A percentile compares a stretch with the other conserved stretches of the same genome.
Conservation (phyloP, 371 early-diverging fungal species). For the Chytridium lagenaria region DNA sequence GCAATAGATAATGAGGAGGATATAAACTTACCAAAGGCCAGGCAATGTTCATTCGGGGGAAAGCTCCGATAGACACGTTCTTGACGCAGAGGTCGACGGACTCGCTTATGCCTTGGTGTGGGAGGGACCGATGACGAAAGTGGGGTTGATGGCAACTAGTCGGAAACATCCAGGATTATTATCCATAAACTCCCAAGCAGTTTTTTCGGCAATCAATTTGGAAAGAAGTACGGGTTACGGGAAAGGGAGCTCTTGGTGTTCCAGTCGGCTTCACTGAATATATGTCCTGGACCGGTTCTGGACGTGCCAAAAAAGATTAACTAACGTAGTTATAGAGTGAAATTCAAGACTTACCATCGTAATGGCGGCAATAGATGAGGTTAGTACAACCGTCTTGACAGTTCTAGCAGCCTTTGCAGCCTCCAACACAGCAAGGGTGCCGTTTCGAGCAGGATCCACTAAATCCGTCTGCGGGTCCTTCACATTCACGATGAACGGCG, state of each 20-base stretch:
- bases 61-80: not conserved
- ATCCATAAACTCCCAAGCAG: conserved; percentile 45
- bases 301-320: too few species aligned
- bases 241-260: conserved; percentile 14
- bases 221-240: conserved; percentile 33
- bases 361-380: conserved; percentile 47
- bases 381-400: conserved; percentile 42
- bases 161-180: conserved; percentile 27
- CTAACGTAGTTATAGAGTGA: too few species aligned
- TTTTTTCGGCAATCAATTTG: conserved; percentile 41
- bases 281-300: conserved; percentile 21
- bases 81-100: conserved; percentile 21
- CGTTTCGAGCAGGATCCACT: conserved; percentile 47
- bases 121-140: conserved; percentile 34
- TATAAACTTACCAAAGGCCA: conserved; percentile 25
- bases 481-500: conserved; percentile 38
- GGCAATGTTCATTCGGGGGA: not conserved
- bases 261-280: conserved; percentile 29
- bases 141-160: conserved; percentile 33
- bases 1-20: too few species aligned
- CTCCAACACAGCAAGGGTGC: conserved; percentile 41
- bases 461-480: conserved; percentile 35
- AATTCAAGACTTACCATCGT: conserved; percentile 3
- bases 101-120: conserved; percentile 17
- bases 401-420: conserved; percentile 22